phyloP scores from a whole-genome alignment of 257 asterid species.

The Solanum paucissectum region DNA sequence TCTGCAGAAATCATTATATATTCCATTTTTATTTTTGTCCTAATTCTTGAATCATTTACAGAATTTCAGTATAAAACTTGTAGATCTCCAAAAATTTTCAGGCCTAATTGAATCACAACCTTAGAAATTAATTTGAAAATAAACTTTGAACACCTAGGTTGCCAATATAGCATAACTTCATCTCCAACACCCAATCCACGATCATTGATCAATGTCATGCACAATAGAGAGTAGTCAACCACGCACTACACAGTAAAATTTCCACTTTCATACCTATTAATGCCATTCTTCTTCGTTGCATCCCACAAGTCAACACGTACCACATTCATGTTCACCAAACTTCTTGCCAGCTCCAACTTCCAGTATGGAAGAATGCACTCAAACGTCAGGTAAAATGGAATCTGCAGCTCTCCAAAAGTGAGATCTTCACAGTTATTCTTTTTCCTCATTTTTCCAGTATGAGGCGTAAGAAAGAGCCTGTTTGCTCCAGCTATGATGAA shows the following conservation, averaged over 20 bases:
- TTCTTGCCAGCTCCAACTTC: conserved; percentile 25
- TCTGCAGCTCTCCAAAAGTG: conserved; percentile 7
- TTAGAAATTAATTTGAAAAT: conserved; percentile 10
- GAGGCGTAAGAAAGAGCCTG: too few relatives aligned
- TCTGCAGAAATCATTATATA: too few relatives aligned
- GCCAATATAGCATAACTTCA: conserved; percentile 42
- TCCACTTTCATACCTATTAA: conserved; percentile 10
- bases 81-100: too few relatives aligned
- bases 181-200: conserved; percentile 23
- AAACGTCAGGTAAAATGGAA: conserved; percentile 24
- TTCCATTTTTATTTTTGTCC: background rate
- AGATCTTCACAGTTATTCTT: conserved; percentile 16
- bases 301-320: conserved; percentile 40
- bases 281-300: conserved; percentile 16
- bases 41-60: too few relatives aligned
- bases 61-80: too few relatives aligned
- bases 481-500: too few relatives aligned
- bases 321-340: conserved; percentile 20
- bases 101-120: too few relatives aligned
- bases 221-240: background rate
- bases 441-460: background rate
- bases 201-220: conserved; percentile 23
- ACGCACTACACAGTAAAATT: background rate
- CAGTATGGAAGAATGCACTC: conserved; percentile 40
- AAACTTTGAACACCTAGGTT: background rate